Evolutionary conservation across 2,329 filamentous ascomycete genomes (phyloP).

Genomic region (Penicillium sp.): DNA sequence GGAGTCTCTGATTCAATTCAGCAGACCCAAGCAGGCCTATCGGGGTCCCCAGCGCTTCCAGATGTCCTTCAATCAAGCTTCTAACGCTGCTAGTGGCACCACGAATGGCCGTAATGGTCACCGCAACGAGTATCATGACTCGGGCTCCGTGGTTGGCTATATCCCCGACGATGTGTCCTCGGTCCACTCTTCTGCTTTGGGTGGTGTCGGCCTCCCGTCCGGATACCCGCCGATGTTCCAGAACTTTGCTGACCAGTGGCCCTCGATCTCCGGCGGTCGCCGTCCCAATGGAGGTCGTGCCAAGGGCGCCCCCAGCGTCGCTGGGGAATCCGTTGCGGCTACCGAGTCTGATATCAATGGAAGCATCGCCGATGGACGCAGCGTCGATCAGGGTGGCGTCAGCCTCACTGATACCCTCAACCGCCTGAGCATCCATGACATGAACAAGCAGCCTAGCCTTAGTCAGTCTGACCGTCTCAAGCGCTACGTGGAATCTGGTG

Average conservation of each 20-base stretch:
- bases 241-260: conserved; percentile 88
- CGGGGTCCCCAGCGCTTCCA: conserved; percentile 85
- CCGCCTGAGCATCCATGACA: conserved; percentile 68
- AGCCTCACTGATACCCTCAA: conserved; percentile 62
- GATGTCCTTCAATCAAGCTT: conserved; percentile 69
- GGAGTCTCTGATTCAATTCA: conserved; percentile 90
- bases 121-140: conserved; percentile 63
- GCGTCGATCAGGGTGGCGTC: conserved; percentile 75
- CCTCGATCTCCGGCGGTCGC: conserved; percentile 69
- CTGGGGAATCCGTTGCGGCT: conserved; percentile 87
- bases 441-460: conserved; percentile 68
- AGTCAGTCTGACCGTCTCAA: conserved; percentile 89
- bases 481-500: conserved; percentile 86
- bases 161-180: conserved; percentile 97
- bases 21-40: conserved; percentile 86
- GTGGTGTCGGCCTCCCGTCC: conserved; percentile 74
- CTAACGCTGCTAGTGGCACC: conserved; percentile 56
- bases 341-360: conserved; percentile 84
- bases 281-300: conserved; percentile 65
- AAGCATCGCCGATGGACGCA: conserved; percentile 72
- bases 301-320: conserved; percentile 71
- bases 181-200: conserved; percentile 86
- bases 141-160: conserved; percentile 87
- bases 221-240: conserved; percentile 96
- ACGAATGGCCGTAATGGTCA: conserved; percentile 51